These are phyloP conservation scores for Sistotremastrum niveocremeum DNA, from an alignment of 768 basidiomycete genomes.

Conservation along the genomic window DNA sequence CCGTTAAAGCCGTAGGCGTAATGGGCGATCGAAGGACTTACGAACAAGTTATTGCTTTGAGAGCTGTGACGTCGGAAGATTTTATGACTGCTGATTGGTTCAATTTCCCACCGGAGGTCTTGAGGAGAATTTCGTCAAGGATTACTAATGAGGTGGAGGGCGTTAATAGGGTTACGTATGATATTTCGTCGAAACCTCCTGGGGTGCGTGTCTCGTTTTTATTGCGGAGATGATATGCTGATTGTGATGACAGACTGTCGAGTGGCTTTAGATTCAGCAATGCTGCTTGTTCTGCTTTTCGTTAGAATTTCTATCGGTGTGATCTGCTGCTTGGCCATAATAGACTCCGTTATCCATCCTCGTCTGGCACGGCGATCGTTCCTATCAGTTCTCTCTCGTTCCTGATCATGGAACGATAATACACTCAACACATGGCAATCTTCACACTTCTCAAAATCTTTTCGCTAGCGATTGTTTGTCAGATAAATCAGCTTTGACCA, in stretches of 20 bases:
- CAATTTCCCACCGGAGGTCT: conserved; percentile 84
- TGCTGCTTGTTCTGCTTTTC: neutral
- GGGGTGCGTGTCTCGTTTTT: conserved; percentile 39
- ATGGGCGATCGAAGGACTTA: conserved; percentile 96
- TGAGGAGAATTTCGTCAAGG: conserved; percentile 84
- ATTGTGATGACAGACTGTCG: conserved; percentile 23
- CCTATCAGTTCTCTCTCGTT: too few relatives aligned
- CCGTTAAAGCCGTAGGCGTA: conserved; percentile 94
- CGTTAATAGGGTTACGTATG: conserved; percentile 92
- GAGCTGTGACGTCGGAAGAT: conserved; percentile 95
- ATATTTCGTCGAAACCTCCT: conserved; percentile 95
- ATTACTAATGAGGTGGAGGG: conserved; percentile 97
- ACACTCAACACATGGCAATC: too few relatives aligned
- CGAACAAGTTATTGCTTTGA: conserved; percentile 90
- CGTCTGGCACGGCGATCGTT: too few relatives aligned
- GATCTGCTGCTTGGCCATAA: too few relatives aligned
- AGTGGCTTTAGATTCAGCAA: conserved; percentile 23
- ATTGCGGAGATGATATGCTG: conserved; percentile 1
- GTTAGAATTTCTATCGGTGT: conserved; percentile 10
- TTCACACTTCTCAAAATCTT: too few relatives aligned
- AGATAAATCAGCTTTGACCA: too few relatives aligned
- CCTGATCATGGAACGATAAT: too few relatives aligned
- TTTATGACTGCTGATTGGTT: conserved; percentile 99
- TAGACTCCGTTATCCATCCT: too few relatives aligned
- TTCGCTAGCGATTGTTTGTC: too few relatives aligned